These are phyloP conservation scores for Aspergillus uvarum DNA, from an alignment of 2,329 filamentous ascomycete species.

Conservation along the genomic window DNA sequence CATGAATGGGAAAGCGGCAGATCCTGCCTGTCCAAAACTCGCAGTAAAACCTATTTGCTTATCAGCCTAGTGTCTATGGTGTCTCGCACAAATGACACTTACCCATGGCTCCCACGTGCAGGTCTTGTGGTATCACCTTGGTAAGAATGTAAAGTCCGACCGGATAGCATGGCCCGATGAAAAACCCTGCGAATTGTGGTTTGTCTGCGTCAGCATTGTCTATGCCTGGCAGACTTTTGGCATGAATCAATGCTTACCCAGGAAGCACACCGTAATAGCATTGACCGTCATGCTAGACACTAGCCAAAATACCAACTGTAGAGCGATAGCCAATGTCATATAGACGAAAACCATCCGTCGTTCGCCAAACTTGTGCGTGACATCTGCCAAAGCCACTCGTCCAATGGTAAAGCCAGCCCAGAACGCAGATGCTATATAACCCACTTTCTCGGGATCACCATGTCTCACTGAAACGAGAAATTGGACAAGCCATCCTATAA, in stretches of 20 bases:
- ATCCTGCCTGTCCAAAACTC: slow-evolving; percentile 24
- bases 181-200: slow-evolving; percentile 21
- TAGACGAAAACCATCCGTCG: slow-evolving; percentile 25
- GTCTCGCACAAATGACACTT: not conserved
- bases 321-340: slow-evolving; percentile 17
- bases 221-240: not conserved
- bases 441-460: slow-evolving; percentile 24
- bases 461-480: slow-evolving; percentile 25
- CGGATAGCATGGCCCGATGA: slow-evolving; percentile 28
- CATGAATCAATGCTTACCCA: slow-evolving; percentile 17
- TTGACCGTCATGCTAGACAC: slow-evolving; percentile 23
- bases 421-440: slow-evolving; percentile 26
- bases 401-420: slow-evolving; percentile 26
- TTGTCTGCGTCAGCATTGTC: not conserved
- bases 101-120: slow-evolving; percentile 27
- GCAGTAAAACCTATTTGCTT: slow-evolving; percentile 22
- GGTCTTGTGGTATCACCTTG: slow-evolving; percentile 22
- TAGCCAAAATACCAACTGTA: slow-evolving; percentile 26
- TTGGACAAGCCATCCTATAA: slow-evolving; percentile 25
- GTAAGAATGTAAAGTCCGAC: slow-evolving; percentile 26
- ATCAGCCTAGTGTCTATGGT: slow-evolving; percentile 2
- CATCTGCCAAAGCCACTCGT: slow-evolving; percentile 22
- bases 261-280: slow-evolving; percentile 24
- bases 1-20: slow-evolving; percentile 27
- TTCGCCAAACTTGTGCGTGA: slow-evolving; percentile 26